Evolutionary conservation across 768 basidiomycete genomes (phyloP).

Genomic region (Boletus vermiculosoides): DNA sequence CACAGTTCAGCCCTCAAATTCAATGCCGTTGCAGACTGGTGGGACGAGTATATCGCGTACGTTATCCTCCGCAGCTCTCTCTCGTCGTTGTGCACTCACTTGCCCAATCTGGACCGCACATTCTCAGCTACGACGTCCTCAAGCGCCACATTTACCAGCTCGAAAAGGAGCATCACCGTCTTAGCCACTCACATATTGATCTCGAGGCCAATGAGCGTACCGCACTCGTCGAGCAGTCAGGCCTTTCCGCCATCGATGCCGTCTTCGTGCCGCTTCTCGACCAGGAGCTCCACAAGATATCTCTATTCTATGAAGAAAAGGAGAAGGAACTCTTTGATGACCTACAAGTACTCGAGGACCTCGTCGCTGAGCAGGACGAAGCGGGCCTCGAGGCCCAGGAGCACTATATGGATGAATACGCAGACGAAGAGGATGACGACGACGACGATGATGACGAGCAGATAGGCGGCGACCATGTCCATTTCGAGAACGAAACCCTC

Average conservation of each 20-base stretch:
- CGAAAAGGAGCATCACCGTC: constrained; percentile 68
- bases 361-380: constrained; percentile 60
- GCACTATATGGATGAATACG: constrained; percentile 48
- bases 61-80: constrained; percentile 30
- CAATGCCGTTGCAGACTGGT: constrained; percentile 90
- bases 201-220: constrained; percentile 64
- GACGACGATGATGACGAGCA: constrained; percentile 50
- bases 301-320: constrained; percentile 73
- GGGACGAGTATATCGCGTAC: constrained; percentile 87
- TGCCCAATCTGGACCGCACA: background rate
- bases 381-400: constrained; percentile 49
- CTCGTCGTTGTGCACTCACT: background rate
- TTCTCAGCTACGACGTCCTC: constrained; percentile 71
- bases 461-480: constrained; percentile 19
- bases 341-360: constrained; percentile 53
- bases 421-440: constrained; percentile 57
- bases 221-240: constrained; percentile 47
- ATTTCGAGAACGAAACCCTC: constrained; percentile 26
- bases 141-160: constrained; percentile 86
- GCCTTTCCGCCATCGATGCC: constrained; percentile 45
- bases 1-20: constrained; percentile 81
- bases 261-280: constrained; percentile 77
- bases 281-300: constrained; percentile 79
- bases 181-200: constrained; percentile 45
- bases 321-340: constrained; percentile 69